Percentiles rank a stretch among this genome's conserved stretches.
These are phyloP conservation scores for Yamadazyma endophytica DNA, from an alignment of 805 yeast species.

Conservation along the genomic window DNA sequence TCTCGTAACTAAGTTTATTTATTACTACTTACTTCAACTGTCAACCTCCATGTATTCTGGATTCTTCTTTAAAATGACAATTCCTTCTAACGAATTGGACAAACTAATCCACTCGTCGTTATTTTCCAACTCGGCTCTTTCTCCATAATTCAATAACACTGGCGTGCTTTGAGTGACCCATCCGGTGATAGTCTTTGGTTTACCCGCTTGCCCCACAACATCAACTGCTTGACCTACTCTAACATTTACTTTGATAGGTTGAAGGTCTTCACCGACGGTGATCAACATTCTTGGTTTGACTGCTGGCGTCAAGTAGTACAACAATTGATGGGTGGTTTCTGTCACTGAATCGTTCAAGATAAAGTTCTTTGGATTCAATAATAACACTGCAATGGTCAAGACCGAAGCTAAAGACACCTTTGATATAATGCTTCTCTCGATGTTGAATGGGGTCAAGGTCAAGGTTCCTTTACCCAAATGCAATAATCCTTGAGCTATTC, in stretches of 20 bases:
- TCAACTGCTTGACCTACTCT: slow-evolving; percentile 99
- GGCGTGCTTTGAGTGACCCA: slow-evolving; percentile 99
- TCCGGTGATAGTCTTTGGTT: slow-evolving; percentile 97
- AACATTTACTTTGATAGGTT: slow-evolving; percentile 92
- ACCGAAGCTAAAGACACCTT: slow-evolving; percentile 88
- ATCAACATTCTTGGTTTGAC: slow-evolving; percentile 89
- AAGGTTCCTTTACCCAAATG: slow-evolving; percentile 96
- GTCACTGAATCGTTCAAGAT: slow-evolving; percentile 58
- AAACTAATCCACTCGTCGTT: slow-evolving; percentile 81
- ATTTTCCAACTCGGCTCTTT: slow-evolving; percentile 93
- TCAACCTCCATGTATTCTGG: slow-evolving; percentile 75
- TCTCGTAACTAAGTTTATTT: not conserved
- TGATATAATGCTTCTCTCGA: slow-evolving; percentile 81
- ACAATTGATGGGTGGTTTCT: slow-evolving; percentile 63
- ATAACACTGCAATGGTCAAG: slow-evolving; percentile 75
- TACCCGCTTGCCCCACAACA: slow-evolving; percentile 98
- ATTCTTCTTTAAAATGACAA: slow-evolving; percentile 87
- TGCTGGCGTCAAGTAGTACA: slow-evolving; percentile 83
- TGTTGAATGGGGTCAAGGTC: slow-evolving; percentile 83
- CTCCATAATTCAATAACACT: slow-evolving; percentile 88
- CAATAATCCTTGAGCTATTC: slow-evolving; percentile 91
- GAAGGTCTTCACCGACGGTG: slow-evolving; percentile 86
- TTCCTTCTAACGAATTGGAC: slow-evolving; percentile 82
- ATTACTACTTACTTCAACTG: slow-evolving; percentile 11
- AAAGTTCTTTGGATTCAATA: slow-evolving; percentile 81